Conservation (phyloP, 2,329 filamentous ascomycete genomes). For the Annulohypoxylon truncatum region DNA sequence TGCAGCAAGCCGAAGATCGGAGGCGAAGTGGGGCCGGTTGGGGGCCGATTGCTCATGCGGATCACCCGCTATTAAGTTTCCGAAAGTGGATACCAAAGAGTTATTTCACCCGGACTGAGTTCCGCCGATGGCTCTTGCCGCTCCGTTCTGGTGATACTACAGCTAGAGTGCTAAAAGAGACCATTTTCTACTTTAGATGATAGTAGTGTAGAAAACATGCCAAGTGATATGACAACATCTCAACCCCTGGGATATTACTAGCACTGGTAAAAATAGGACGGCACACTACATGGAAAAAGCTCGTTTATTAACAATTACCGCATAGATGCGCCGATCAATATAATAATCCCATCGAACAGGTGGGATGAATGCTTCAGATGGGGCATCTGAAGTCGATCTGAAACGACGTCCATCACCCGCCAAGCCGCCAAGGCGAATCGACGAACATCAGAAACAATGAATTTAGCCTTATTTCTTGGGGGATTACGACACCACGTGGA, state of each 20-base stretch:
- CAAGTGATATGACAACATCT: neutral
- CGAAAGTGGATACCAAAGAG: conserved; percentile 14
- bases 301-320: neutral
- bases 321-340: conserved; percentile 6
- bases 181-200: neutral
- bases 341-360: neutral
- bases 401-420: conserved; percentile 33
- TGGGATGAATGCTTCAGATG: conserved; percentile 31
- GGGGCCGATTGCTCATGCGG: conserved; percentile 7
- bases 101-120: neutral
- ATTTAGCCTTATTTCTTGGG: neutral
- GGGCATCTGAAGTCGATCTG: conserved; percentile 39
- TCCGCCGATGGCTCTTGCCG: neutral
- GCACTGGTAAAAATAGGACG: no score
- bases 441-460: conserved; percentile 19
- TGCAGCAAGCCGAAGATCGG: conserved; percentile 35
- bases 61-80: neutral
- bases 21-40: conserved; percentile 23
- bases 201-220: neutral
- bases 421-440: conserved; percentile 31
- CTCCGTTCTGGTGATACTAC: neutral
- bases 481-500: conserved; percentile 33
- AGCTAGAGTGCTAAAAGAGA: neutral
- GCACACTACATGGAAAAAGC: neutral
- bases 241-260: neutral